These are phyloP conservation scores for Yarrowia osloensis DNA, from an alignment of 805 yeast genomes.

Conservation along the genomic window DNA sequence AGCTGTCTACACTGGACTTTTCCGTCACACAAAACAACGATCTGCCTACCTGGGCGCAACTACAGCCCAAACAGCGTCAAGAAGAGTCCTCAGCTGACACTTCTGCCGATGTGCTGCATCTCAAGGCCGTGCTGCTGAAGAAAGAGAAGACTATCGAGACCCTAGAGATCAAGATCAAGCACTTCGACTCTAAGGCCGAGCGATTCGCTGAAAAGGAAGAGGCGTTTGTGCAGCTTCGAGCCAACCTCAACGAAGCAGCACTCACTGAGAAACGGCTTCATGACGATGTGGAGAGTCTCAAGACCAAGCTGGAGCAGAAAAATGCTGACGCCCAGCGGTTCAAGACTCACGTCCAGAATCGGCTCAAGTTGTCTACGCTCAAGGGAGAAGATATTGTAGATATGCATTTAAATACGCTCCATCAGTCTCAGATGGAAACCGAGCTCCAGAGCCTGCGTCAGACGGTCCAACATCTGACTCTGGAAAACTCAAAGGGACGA, in stretches of 20 bases:
- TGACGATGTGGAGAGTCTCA: background rate
- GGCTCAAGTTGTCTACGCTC: constrained; percentile 13
- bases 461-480: constrained; percentile 12
- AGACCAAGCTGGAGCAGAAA: background rate
- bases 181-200: constrained; percentile 13
- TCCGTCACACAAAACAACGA: background rate
- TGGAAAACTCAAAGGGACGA: background rate
- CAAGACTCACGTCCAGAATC: constrained; percentile 13
- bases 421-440: constrained; percentile 21
- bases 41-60: constrained; percentile 21
- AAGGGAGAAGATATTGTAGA: constrained; percentile 26
- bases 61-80: background rate
- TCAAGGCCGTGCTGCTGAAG: constrained; percentile 12
- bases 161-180: constrained; percentile 17
- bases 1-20: background rate
- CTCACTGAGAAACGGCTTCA: background rate
- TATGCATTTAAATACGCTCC: constrained; percentile 26
- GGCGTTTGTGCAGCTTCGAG: constrained; percentile 10
- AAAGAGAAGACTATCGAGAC: constrained; percentile 25
- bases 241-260: constrained; percentile 17
- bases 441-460: constrained; percentile 16
- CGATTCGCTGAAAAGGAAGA: constrained; percentile 21
- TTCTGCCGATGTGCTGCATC: background rate
- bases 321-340: constrained; percentile 9
- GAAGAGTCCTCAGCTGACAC: background rate